Percentiles rank a stretch among this genome's conserved stretches.
phyloP scores from a whole-genome alignment of 2,329 filamentous ascomycete species.

The Penicillium sp. region DNA sequence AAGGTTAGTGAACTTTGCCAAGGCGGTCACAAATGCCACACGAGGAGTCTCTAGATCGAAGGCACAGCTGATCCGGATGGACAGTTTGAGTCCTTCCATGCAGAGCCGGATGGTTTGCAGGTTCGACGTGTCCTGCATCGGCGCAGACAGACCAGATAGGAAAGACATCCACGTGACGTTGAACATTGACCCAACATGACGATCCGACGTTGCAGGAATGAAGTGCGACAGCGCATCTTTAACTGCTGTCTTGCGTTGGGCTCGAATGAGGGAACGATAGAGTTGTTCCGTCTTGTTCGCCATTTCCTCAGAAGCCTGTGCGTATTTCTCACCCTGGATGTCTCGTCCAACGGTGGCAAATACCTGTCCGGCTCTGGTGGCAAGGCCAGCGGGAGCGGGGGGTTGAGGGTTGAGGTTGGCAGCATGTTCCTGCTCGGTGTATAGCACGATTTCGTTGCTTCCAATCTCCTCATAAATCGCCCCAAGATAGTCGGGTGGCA shows the following conservation, averaged over 20 bases:
- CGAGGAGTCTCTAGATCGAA: constrained; percentile 92
- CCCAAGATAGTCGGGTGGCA: constrained; percentile 87
- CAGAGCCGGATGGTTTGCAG: constrained; percentile 88
- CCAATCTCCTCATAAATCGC: constrained; percentile 91
- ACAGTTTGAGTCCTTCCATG: constrained; percentile 91
- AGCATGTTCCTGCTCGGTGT: constrained; percentile 85
- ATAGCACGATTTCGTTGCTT: constrained; percentile 87
- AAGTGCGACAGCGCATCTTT: constrained; percentile 68
- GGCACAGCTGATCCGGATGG: constrained; percentile 86
- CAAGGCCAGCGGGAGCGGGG: constrained; percentile 65
- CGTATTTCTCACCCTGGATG: constrained; percentile 85
- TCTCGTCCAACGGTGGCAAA: constrained; percentile 90
- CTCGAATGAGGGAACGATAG: constrained; percentile 89
- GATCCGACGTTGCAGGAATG: constrained; percentile 89
- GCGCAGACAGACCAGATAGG: constrained; percentile 87
- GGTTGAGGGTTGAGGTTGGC: constrained; percentile 69
- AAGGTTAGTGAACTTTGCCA: constrained; percentile 91
- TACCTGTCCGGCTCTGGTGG: constrained; percentile 80
- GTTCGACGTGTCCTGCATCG: constrained; percentile 91
- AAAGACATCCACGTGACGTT: constrained; percentile 99
- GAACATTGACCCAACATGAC: constrained; percentile 97
- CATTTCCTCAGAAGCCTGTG: constrained; percentile 96
- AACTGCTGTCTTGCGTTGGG: constrained; percentile 76
- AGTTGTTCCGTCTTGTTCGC: constrained; percentile 75
- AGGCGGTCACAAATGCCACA: constrained; percentile 88